A percentile compares a stretch with the other conserved stretches of the same genome.
phyloP scores from a whole-genome alignment of 2,329 filamentous ascomycete genomes.

The Paracorniculantispora psalliotae region DNA sequence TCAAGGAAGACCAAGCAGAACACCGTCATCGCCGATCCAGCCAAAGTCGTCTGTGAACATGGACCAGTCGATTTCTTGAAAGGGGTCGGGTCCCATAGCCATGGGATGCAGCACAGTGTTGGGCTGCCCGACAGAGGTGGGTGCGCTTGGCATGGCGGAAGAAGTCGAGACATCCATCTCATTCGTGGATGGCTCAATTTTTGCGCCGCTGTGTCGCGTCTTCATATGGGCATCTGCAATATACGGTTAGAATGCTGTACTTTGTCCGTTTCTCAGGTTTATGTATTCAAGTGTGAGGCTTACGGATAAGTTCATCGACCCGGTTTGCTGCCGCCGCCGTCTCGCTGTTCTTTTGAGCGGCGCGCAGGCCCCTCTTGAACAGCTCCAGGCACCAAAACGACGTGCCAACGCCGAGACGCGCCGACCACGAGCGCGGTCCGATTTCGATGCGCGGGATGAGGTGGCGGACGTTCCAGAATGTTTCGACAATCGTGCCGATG shows the following conservation, averaged over 20 bases:
- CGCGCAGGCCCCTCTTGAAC: slow-evolving; percentile 40
- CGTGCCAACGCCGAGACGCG: slow-evolving; percentile 44
- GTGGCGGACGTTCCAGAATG: slow-evolving; percentile 40
- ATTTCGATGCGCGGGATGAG: slow-evolving; percentile 35
- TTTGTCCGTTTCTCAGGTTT: too few relatives aligned
- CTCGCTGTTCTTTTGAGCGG: slow-evolving; percentile 29
- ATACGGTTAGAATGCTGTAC: not conserved
- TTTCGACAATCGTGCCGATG: slow-evolving; percentile 42
- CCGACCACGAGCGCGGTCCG: slow-evolving; percentile 36
- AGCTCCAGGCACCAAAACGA: slow-evolving; percentile 45
- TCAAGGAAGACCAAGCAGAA: slow-evolving; percentile 25
- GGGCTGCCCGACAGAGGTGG: slow-evolving; percentile 11
- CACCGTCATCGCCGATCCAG: slow-evolving; percentile 31
- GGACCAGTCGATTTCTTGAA: slow-evolving; percentile 46
- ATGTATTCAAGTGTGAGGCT: too few relatives aligned
- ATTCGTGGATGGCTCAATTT: not conserved
- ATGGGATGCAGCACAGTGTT: slow-evolving; percentile 18
- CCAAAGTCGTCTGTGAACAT: slow-evolving; percentile 48
- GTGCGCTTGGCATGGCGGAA: not conserved
- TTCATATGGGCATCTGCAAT: not conserved
- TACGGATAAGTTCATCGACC: slow-evolving; percentile 28
- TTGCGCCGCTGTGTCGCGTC: not conserved
- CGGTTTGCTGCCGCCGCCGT: slow-evolving; percentile 21
- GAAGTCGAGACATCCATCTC: not conserved
- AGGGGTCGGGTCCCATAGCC: slow-evolving; percentile 26